phyloP scores from a whole-genome alignment of 441 rosid genomes.

The Omphalea diandra region DNA sequence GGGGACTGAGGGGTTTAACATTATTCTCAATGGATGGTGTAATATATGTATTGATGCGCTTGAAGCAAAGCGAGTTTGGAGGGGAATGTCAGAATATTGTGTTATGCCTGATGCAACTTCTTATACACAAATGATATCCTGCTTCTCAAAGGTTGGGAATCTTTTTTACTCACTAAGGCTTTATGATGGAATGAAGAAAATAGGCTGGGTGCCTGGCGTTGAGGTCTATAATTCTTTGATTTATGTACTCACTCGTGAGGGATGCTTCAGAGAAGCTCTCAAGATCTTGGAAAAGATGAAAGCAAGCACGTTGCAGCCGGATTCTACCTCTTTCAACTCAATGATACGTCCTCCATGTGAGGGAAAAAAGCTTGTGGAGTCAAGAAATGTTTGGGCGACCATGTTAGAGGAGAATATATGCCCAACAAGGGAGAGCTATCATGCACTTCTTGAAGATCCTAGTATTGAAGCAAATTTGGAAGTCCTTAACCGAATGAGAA shows the following conservation, averaged over 20 bases:
- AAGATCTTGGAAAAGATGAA: constrained; percentile 62
- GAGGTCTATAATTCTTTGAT: constrained; percentile 70
- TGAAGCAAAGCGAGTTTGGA: constrained; percentile 90
- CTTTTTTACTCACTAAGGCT: constrained; percentile 84
- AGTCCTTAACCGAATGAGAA: constrained; percentile 56
- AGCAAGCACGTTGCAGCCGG: constrained; percentile 51
- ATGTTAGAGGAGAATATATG: constrained; percentile 57
- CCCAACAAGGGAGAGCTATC: constrained; percentile 64
- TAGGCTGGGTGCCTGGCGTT: constrained; percentile 58
- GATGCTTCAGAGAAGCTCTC: constrained; percentile 63
- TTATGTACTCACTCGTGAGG: constrained; percentile 63
- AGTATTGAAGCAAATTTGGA: constrained; percentile 49
- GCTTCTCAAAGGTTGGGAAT: constrained; percentile 76
- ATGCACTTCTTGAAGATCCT: constrained; percentile 56
- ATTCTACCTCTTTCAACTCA: constrained; percentile 63
- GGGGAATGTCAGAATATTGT: constrained; percentile 72
- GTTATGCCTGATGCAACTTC: constrained; percentile 61
- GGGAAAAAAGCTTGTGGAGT: constrained; percentile 50
- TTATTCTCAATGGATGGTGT: constrained; percentile 83
- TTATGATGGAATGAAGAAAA: constrained; percentile 87
- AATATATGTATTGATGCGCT: constrained; percentile 52
- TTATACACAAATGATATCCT: constrained; percentile 66
- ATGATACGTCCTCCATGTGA: constrained; percentile 70
- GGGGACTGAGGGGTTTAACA: constrained; percentile 56
- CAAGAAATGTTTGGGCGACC: constrained; percentile 50